A percentile compares a stretch with the other conserved stretches of the same genome.
phyloP scores from a whole-genome alignment of 148 eudicot genomes.

The Rhododendron simsii region DNA sequence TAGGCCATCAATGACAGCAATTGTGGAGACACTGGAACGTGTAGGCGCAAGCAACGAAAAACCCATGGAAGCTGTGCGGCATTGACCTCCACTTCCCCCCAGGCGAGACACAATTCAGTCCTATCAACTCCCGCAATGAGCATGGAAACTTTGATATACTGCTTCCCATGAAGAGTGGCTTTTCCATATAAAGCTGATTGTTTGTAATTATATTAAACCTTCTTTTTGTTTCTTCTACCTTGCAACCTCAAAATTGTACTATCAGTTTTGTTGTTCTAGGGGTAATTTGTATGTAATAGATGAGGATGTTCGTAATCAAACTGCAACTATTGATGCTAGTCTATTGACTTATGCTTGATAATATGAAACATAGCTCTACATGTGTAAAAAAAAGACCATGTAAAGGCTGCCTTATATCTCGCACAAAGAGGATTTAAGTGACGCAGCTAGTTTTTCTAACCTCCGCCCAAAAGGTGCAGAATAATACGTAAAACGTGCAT shows the following conservation, averaged over 20 bases:
- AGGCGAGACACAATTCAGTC: conserved; percentile 23
- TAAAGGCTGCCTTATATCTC: background rate
- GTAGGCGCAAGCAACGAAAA: conserved; percentile 37
- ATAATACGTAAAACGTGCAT: too few relatives aligned
- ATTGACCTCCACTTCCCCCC: background rate
- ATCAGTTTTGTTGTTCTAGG: background rate
- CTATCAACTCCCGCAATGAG: conserved; percentile 18
- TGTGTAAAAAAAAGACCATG: background rate
- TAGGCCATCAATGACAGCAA: conserved; percentile 79
- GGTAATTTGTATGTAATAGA: background rate
- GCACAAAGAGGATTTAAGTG: too few relatives aligned
- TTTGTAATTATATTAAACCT: background rate
- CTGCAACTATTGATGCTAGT: background rate
- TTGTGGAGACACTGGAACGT: conserved; percentile 45
- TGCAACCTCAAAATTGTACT: background rate
- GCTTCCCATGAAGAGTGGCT: background rate
- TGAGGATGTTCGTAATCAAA: background rate
- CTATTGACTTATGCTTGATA: background rate
- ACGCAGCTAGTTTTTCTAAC: too few relatives aligned
- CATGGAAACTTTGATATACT: conserved; percentile 5
- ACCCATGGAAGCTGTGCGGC: background rate
- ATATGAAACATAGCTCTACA: background rate
- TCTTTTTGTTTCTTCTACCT: background rate
- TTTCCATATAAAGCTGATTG: background rate
- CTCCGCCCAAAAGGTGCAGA: too few relatives aligned